A percentile compares a stretch with the other conserved stretches of the same genome.
These are phyloP conservation scores for Nitzschia sp. DNA, from an alignment of 108 stramenopile genomes.

Conservation along the genomic window DNA sequence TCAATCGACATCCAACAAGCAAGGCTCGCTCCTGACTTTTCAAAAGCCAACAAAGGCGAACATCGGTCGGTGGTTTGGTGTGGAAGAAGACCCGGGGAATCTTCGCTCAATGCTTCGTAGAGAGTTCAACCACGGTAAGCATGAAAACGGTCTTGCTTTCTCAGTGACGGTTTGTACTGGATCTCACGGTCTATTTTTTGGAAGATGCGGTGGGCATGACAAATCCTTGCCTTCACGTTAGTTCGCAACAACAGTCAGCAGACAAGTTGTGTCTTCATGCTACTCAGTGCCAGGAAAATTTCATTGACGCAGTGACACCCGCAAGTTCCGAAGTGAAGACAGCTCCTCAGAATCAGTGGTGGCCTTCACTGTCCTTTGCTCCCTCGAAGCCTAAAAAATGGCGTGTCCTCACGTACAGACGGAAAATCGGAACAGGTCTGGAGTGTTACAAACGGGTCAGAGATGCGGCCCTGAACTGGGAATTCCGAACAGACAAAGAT, in stretches of 20 bases:
- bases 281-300: not conserved
- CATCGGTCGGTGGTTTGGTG: conserved; percentile 22
- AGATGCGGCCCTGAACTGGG: conserved; percentile 52
- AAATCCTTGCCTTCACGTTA: conserved; percentile 40
- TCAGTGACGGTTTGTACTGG: not conserved
- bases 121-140: conserved; percentile 42
- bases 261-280: not conserved
- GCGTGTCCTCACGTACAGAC: conserved; percentile 38
- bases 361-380: conserved; percentile 15
- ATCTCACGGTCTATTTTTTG: not conserved
- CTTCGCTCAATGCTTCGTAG: conserved; percentile 18
- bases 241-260: not conserved
- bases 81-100: conserved; percentile 20
- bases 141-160: not conserved
- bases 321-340: not conserved
- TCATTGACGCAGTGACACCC: not conserved
- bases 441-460: conserved; percentile 46
- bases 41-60: conserved; percentile 17
- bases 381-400: conserved; percentile 22
- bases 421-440: conserved; percentile 41
- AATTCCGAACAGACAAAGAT: conserved; percentile 31
- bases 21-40: conserved; percentile 25
- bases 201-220: conserved; percentile 41
- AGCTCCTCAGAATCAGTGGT: conserved; percentile 8
- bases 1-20: not conserved